Conservation (phyloP, 23 red algal species). For the Agarophyton chilense region DNA sequence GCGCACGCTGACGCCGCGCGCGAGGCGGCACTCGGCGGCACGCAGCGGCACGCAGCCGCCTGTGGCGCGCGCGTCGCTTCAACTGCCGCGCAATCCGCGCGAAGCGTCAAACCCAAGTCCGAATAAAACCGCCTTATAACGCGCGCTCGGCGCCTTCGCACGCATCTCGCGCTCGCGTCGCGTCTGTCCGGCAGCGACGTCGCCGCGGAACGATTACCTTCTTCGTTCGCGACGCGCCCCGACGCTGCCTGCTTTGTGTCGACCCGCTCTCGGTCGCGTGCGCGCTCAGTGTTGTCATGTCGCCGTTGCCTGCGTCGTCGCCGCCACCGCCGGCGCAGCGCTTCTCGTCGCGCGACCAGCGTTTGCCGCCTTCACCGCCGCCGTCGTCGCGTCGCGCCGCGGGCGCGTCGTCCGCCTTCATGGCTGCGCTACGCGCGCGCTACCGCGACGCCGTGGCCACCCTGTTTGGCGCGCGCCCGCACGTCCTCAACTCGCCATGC, state of each 20-base stretch:
- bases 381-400: neutral
- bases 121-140: no score
- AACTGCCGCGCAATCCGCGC: neutral
- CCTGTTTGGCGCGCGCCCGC: constrained; percentile 59
- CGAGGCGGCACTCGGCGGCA: neutral
- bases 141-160: no score
- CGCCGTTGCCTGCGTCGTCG: no score
- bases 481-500: constrained; percentile 67
- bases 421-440: constrained; percentile 37
- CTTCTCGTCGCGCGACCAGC: constrained; percentile 50
- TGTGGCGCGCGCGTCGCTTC: constrained; percentile 7
- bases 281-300: no score
- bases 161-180: no score
- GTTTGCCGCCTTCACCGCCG: constrained; percentile 62
- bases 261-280: no score
- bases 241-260: no score
- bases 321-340: neutral
- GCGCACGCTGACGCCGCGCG: neutral
- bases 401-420: constrained; percentile 28
- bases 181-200: no score
- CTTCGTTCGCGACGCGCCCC: no score
- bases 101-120: no score
- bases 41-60: no score
- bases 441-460: constrained; percentile 69
- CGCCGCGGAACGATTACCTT: no score